Evolutionary conservation across 768 basidiomycete species (phyloP).

Genomic region (Lactarius sanguifluus): DNA sequence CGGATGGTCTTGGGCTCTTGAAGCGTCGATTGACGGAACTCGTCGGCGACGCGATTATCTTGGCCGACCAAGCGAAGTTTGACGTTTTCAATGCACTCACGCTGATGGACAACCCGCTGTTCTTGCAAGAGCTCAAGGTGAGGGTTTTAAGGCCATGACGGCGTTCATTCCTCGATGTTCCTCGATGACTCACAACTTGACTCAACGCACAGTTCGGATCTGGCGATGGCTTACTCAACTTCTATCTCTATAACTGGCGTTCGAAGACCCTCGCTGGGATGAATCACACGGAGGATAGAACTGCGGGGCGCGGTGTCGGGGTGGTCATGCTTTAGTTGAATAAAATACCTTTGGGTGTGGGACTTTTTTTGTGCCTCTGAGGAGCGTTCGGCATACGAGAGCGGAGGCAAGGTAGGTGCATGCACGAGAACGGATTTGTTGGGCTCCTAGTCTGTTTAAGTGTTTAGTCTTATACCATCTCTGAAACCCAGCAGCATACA

Average conservation of each 20-base stretch:
- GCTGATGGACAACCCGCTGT: conserved; percentile 86
- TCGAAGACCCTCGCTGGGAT: conserved; percentile 78
- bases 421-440: too few relatives aligned
- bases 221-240: conserved; percentile 90
- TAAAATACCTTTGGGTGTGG: not conserved
- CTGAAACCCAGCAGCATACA: too few relatives aligned
- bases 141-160: conserved; percentile 35
- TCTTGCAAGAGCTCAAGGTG: conserved; percentile 84
- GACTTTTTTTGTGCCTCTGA: not conserved
- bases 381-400: not conserved
- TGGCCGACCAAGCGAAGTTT: conserved; percentile 83
- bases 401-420: not conserved
- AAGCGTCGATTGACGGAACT: conserved; percentile 70
- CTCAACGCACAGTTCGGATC: conserved; percentile 69
- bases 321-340: conserved; percentile 86
- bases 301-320: conserved; percentile 80
- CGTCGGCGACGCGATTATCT: conserved; percentile 74
- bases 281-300: conserved; percentile 46
- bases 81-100: conserved; percentile 97
- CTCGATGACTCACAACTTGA: conserved; percentile 12
- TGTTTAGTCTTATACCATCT: too few relatives aligned
- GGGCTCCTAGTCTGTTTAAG: too few relatives aligned
- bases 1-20: conserved; percentile 60
- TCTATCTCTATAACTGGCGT: conserved; percentile 94
- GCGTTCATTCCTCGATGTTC: conserved; percentile 8